Evolutionary conservation across 2,329 filamentous ascomycete genomes (phyloP).

Genomic region (Xylaria multiplex): DNA sequence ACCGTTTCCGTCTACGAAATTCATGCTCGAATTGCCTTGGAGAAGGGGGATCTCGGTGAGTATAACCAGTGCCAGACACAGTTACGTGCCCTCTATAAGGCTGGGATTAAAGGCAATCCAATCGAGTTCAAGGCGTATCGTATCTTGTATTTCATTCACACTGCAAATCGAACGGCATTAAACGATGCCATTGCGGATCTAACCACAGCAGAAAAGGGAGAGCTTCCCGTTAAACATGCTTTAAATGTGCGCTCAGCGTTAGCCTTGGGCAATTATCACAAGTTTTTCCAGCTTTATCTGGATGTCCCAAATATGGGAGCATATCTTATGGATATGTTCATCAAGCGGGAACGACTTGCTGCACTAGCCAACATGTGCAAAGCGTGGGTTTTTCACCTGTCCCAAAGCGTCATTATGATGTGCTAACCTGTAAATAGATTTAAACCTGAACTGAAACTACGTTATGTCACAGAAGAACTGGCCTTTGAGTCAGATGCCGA

Average conservation of each 20-base stretch:
- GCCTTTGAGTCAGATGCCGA: slow-evolving; percentile 93
- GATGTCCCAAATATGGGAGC: slow-evolving; percentile 96
- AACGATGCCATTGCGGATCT: slow-evolving; percentile 99
- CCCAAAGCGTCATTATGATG: neutral
- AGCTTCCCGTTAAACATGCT: slow-evolving; percentile 87
- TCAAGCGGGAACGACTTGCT: slow-evolving; percentile 88
- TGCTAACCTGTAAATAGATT: slow-evolving; percentile 74
- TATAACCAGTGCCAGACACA: slow-evolving; percentile 99
- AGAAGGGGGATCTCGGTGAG: slow-evolving; percentile 99
- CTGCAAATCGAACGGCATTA: slow-evolving; percentile 96
- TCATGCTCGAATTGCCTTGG: slow-evolving; percentile 94
- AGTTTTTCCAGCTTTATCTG: slow-evolving; percentile 95
- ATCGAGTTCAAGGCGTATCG: slow-evolving; percentile 99
- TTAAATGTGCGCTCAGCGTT: slow-evolving; percentile 89
- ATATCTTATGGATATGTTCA: slow-evolving; percentile 99
- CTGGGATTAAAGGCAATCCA: slow-evolving; percentile 86
- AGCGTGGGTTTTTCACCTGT: slow-evolving; percentile 73
- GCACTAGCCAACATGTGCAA: slow-evolving; percentile 93
- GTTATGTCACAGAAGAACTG: slow-evolving; percentile 94
- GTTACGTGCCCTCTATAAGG: slow-evolving; percentile 87
- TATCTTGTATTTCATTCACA: slow-evolving; percentile 99
- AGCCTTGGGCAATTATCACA: slow-evolving; percentile 95
- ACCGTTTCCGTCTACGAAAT: slow-evolving; percentile 97
- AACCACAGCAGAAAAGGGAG: slow-evolving; percentile 94
- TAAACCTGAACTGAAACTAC: slow-evolving; percentile 87